Evolutionary conservation across 768 basidiomycete species (phyloP).

Genomic region (Xerocomellus amylosporus): DNA sequence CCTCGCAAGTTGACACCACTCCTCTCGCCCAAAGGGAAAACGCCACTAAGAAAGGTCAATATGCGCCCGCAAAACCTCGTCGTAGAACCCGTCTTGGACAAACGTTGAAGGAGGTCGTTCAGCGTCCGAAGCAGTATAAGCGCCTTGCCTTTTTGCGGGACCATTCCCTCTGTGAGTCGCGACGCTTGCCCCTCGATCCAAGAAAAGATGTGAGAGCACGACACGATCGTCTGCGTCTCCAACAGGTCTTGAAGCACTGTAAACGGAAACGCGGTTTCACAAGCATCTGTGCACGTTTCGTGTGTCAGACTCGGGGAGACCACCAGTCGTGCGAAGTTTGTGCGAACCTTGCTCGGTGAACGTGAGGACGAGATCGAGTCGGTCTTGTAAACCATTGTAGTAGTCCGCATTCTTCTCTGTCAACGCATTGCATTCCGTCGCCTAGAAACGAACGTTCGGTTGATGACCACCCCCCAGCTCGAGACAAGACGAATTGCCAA

Average conservation of each 20-base stretch:
- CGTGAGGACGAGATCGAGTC: slow-evolving; percentile 69
- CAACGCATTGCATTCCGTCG: slow-evolving; percentile 64
- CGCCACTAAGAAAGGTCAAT: slow-evolving; percentile 78
- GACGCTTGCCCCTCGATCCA: slow-evolving; percentile 78
- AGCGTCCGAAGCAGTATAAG: slow-evolving; percentile 79
- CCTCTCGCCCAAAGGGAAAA: slow-evolving; percentile 84
- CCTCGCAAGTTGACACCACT: slow-evolving; percentile 91
- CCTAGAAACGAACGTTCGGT: slow-evolving; percentile 36
- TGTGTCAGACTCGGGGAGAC: not conserved
- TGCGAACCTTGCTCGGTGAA: slow-evolving; percentile 74
- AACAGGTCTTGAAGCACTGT: slow-evolving; percentile 75
- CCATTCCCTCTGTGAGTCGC: slow-evolving; percentile 72
- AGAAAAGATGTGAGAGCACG: slow-evolving; percentile 83
- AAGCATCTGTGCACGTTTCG: slow-evolving; percentile 53
- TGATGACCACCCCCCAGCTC: too few relatives aligned
- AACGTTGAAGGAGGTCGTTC: slow-evolving; percentile 81
- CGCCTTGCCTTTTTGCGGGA: slow-evolving; percentile 86
- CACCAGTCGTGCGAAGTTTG: not conserved
- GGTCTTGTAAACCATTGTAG: slow-evolving; percentile 56
- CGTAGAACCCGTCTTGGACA: slow-evolving; percentile 82
- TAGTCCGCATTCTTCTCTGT: slow-evolving; percentile 52
- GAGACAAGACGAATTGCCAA: slow-evolving; percentile 57
- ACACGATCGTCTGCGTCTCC: slow-evolving; percentile 80
- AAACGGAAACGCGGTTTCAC: slow-evolving; percentile 72
- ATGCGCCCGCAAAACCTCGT: slow-evolving; percentile 90